A percentile compares a stretch with the other conserved stretches of the same genome.
Conservation (phyloP, 345 rosid genomes). For the sweet orange (Citrus sinensis) region DNA sequence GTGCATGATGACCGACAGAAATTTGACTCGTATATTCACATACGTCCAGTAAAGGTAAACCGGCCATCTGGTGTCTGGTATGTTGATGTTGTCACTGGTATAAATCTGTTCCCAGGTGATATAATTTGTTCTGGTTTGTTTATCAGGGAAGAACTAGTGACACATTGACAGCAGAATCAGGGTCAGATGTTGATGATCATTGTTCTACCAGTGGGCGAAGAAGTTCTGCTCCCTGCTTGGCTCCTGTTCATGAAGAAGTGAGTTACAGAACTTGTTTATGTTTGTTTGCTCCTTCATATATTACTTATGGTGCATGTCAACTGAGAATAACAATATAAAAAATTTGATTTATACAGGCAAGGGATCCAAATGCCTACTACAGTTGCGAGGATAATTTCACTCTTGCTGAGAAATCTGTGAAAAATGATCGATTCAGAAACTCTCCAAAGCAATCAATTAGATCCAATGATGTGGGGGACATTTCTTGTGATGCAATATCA, state of each 20-base stretch:
- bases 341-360: constrained; percentile 39
- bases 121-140: constrained; percentile 9
- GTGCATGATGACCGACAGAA: constrained; percentile 43
- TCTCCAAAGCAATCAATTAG: constrained; percentile 29
- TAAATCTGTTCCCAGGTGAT: not conserved
- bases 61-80: not conserved
- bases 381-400: constrained; percentile 62
- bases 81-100: not conserved
- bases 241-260: constrained; percentile 66
- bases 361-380: constrained; percentile 61
- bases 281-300: not conserved
- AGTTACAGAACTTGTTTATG: constrained; percentile 21
- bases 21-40: constrained; percentile 45
- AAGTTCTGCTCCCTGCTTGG: constrained; percentile 40
- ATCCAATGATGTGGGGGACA: constrained; percentile 16
- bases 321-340: not conserved
- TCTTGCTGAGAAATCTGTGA: constrained; percentile 30
- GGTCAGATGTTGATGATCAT: constrained; percentile 58
- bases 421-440: constrained; percentile 27
- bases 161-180: constrained; percentile 52
- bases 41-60: constrained; percentile 52
- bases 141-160: constrained; percentile 55
- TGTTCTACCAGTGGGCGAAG: constrained; percentile 40
- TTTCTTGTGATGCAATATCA: constrained; percentile 18
- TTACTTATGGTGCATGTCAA: not conserved